These are phyloP conservation scores for Xylariaceae sp. DNA, from an alignment of 2,329 filamentous ascomycete species.

Conservation along the genomic window DNA sequence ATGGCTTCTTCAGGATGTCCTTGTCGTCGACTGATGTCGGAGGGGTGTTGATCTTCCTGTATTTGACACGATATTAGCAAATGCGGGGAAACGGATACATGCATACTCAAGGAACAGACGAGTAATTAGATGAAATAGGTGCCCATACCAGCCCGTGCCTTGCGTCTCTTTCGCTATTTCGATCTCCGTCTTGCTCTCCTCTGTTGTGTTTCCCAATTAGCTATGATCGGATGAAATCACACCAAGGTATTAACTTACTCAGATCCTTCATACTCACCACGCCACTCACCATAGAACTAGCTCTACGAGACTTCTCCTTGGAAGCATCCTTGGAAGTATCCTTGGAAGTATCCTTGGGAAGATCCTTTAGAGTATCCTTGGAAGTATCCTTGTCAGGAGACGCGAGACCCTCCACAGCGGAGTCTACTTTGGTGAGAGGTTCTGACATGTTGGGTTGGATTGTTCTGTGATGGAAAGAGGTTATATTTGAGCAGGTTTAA, in stretches of 20 bases:
- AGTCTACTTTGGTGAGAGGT: constrained; percentile 86
- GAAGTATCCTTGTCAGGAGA: constrained; percentile 68
- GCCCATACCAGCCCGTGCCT: constrained; percentile 79
- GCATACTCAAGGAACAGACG: constrained; percentile 3
- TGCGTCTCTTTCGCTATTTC: constrained; percentile 81
- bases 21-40: constrained; percentile 78
- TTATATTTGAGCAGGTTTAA: constrained; percentile 5
- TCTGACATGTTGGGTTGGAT: constrained; percentile 41
- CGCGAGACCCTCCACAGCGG: constrained; percentile 79
- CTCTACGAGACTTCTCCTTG: constrained; percentile 49
- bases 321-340: constrained; percentile 67
- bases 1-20: constrained; percentile 77
- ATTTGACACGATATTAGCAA: constrained; percentile 4
- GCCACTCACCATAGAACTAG: constrained; percentile 72
- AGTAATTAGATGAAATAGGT: background rate
- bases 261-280: constrained; percentile 85
- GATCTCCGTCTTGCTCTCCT: constrained; percentile 72
- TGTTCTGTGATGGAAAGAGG: constrained; percentile 7
- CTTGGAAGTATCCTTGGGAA: constrained; percentile 68
- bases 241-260: constrained; percentile 57
- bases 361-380: constrained; percentile 70
- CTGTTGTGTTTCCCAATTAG: constrained; percentile 47
- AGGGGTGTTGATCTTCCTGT: constrained; percentile 93
- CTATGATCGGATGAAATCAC: constrained; percentile 14
- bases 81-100: constrained; percentile 6